phyloP scores from a whole-genome alignment of 202 grass and related monocot species.

The Cymbopogon flexuosus region DNA sequence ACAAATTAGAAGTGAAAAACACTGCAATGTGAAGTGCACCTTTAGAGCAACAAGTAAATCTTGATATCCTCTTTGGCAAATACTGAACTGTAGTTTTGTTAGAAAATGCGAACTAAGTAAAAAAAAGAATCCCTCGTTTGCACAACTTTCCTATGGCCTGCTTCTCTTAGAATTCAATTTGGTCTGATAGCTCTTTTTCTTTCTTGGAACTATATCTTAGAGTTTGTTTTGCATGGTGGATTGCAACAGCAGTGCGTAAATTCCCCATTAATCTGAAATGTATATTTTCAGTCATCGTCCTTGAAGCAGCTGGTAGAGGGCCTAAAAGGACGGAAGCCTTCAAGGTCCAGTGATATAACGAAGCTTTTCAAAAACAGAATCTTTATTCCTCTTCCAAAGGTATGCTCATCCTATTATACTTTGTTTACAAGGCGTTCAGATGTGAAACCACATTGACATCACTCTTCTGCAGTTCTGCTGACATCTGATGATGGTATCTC shows the following conservation, averaged over 20 bases:
- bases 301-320: slow-evolving; percentile 52
- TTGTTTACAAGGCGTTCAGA: neutral
- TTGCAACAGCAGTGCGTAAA: neutral
- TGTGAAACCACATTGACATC: neutral
- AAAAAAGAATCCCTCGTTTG: neutral
- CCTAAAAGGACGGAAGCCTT: slow-evolving; percentile 44
- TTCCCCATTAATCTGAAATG: slow-evolving; percentile 10
- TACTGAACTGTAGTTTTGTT: slow-evolving; percentile 19
- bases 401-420: slow-evolving; percentile 36
- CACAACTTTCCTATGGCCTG: neutral
- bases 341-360: slow-evolving; percentile 52
- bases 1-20: neutral
- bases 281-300: slow-evolving; percentile 50
- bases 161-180: neutral
- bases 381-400: slow-evolving; percentile 81
- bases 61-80: neutral
- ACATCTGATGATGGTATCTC: neutral
- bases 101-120: neutral
- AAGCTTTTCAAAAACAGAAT: slow-evolving; percentile 74
- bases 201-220: slow-evolving; percentile 13
- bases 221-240: slow-evolving; percentile 6
- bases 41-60: neutral
- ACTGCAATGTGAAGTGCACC: neutral
- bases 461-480: neutral
- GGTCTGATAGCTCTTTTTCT: neutral